These are phyloP conservation scores for Globisporangium nunn DNA, from an alignment of 352 stramenopile genomes.

Conservation along the genomic window DNA sequence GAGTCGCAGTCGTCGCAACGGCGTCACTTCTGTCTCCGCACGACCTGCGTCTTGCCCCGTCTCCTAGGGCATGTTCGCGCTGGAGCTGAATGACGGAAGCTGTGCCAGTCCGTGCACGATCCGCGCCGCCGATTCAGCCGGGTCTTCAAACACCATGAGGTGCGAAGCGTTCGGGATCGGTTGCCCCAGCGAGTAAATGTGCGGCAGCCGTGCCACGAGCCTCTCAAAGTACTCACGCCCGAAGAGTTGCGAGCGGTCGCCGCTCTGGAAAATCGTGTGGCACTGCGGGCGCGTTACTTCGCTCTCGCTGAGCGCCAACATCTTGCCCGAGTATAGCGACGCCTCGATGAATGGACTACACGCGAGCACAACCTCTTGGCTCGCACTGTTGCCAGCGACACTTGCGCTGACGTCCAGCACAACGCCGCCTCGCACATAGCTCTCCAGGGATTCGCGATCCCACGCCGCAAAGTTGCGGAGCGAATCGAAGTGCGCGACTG, in stretches of 20 bases:
- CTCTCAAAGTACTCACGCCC: conserved; percentile 19
- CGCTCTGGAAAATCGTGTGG: conserved; percentile 34
- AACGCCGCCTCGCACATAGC: conserved; percentile 24
- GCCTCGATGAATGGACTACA: conserved; percentile 37
- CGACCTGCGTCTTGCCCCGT: neutral
- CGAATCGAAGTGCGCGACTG: conserved; percentile 18
- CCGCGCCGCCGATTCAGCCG: conserved; percentile 23
- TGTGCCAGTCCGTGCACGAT: conserved; percentile 30
- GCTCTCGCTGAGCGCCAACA: conserved; percentile 25
- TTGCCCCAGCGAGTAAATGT: conserved; percentile 30
- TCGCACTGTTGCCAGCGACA: neutral
- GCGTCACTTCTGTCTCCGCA: too few species aligned
- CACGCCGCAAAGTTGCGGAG: conserved; percentile 36
- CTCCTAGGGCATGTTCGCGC: too few species aligned
- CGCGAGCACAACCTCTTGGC: conserved; percentile 15
- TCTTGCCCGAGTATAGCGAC: conserved; percentile 31
- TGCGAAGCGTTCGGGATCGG: conserved; percentile 37
- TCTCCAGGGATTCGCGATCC: conserved; percentile 26
- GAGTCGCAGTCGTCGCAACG: too few species aligned
- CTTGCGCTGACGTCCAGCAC: conserved; percentile 13
- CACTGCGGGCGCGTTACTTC: conserved; percentile 30
- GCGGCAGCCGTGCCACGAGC: conserved; percentile 21
- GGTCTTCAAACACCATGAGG: conserved; percentile 44
- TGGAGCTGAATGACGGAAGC: conserved; percentile 7
- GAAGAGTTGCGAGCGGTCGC: conserved; percentile 41